Evolutionary conservation across 768 basidiomycete genomes (phyloP).

Genomic region (Gelatoporia subvermispora): DNA sequence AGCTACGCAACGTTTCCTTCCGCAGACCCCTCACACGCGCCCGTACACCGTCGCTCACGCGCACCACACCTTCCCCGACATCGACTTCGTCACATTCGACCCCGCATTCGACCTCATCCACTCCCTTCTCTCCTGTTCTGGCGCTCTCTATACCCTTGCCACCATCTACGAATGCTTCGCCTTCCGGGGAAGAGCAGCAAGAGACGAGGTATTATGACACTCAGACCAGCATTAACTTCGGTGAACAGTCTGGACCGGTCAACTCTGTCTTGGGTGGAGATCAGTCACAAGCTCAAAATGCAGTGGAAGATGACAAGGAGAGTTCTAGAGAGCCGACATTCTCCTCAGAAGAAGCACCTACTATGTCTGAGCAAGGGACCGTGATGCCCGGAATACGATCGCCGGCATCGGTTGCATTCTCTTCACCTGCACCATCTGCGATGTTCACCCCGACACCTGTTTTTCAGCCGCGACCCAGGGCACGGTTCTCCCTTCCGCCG

Average conservation of each 20-base stretch:
- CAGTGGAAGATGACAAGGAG: not conserved
- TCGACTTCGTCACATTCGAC: conserved; percentile 27
- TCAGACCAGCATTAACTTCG: not conserved
- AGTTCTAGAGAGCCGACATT: conserved; percentile 55
- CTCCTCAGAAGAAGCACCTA: conserved; percentile 52
- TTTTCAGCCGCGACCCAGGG: conserved; percentile 53
- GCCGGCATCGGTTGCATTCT: conserved; percentile 38
- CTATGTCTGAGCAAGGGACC: conserved; percentile 6
- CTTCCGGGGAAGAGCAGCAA: not conserved
- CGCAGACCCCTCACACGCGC: conserved; percentile 26
- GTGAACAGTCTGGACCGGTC: not conserved
- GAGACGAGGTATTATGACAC: not conserved
- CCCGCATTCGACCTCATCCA: conserved; percentile 35
- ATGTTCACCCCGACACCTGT: conserved; percentile 69
- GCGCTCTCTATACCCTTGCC: conserved; percentile 34
- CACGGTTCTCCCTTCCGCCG: conserved; percentile 49
- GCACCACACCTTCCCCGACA: conserved; percentile 23
- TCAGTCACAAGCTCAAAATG: conserved; percentile 4
- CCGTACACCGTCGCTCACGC: conserved; percentile 31
- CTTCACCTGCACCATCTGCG: conserved; percentile 52
- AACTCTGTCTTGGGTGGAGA: conserved; percentile 1
- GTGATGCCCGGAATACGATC: conserved; percentile 21
- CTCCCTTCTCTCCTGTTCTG: conserved; percentile 42
- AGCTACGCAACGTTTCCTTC: conserved; percentile 23
- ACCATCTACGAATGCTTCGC: conserved; percentile 20